Evolutionary conservation across 1,139 yeast genomes (phyloP).

Genomic region (Suhomyces guaymorum): DNA sequence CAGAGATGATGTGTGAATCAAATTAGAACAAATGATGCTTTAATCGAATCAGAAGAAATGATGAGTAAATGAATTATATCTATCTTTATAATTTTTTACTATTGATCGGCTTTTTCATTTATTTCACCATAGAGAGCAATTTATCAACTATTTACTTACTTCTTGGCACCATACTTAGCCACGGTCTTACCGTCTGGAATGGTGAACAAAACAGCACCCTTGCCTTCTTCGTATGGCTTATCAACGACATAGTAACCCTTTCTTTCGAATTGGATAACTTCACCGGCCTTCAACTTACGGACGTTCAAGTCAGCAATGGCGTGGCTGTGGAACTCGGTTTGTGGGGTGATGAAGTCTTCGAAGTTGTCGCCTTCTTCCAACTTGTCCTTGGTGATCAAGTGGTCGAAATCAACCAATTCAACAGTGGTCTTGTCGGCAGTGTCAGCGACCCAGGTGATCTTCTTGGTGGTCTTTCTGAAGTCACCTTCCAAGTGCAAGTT

Average conservation of each 20-base stretch:
- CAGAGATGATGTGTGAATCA: too few species aligned
- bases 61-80: too few species aligned
- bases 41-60: not conserved
- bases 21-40: too few species aligned
- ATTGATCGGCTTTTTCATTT: too few species aligned
- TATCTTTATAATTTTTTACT: not conserved
- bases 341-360: conserved; percentile 87
- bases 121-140: too few species aligned
- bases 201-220: conserved; percentile 80
- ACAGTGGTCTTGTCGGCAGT: conserved; percentile 69
- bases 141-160: too few species aligned
- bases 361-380: conserved; percentile 93
- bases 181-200: conserved; percentile 96
- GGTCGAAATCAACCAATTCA: conserved; percentile 90
- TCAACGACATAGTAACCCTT: conserved; percentile 95
- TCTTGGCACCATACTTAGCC: conserved; percentile 73
- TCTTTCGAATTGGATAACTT: conserved; percentile 92
- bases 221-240: conserved; percentile 54
- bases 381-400: conserved; percentile 92
- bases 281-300: conserved; percentile 75
- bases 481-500: conserved; percentile 92
- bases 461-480: conserved; percentile 94
- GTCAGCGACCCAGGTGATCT: conserved; percentile 92
- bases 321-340: conserved; percentile 78
- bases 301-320: conserved; percentile 86